Evolutionary conservation across 2,329 filamentous ascomycete genomes (phyloP).

Genomic region (Fusarium stilboides): DNA sequence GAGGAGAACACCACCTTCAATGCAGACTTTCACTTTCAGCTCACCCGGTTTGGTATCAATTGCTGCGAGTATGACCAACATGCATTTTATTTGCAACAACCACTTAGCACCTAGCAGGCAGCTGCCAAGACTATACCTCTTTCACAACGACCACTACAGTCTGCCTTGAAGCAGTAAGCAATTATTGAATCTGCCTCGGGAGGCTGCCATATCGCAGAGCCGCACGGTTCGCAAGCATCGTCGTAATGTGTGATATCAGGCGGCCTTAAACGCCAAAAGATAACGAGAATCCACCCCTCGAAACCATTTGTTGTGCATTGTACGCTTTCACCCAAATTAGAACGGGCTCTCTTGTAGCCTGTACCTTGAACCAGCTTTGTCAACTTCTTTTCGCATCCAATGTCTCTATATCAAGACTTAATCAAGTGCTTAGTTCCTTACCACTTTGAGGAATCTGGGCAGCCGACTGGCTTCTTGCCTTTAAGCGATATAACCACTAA

Average conservation of each 20-base stretch:
- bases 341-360: neutral
- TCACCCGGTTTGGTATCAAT: neutral
- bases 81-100: neutral
- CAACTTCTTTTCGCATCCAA: neutral
- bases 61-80: neutral
- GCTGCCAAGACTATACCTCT: neutral
- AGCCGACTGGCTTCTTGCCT: neutral
- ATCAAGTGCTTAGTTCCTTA: neutral
- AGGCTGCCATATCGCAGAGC: neutral
- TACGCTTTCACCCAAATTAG: neutral
- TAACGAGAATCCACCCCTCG: neutral
- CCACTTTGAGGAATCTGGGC: neutral
- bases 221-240: constrained; percentile 1
- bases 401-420: neutral
- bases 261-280: neutral
- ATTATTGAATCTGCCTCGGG: neutral
- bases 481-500: neutral
- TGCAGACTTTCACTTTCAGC: neutral
- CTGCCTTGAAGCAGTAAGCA: neutral
- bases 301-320: neutral
- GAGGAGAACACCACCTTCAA: neutral
- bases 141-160: neutral
- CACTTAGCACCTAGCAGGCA: neutral
- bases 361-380: neutral
- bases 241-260: neutral